These are phyloP conservation scores for Echeveria elegans DNA, from an alignment of 164 flowering plant genomes.

Conservation along the genomic window DNA sequence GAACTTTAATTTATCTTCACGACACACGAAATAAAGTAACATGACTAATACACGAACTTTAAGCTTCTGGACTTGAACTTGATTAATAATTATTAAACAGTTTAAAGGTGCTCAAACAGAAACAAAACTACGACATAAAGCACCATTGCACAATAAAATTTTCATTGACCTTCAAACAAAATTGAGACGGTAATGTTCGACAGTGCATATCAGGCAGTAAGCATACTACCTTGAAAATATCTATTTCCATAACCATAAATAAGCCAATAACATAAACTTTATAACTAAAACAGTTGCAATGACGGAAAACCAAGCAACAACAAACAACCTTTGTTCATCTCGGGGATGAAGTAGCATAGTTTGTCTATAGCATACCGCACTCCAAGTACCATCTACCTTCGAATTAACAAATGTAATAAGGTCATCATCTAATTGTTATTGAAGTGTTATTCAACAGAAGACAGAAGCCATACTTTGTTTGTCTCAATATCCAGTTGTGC, in stretches of 20 bases:
- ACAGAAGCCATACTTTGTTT: neutral
- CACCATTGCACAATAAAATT: too few species aligned
- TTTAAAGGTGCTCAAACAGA: neutral
- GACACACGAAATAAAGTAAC: neutral
- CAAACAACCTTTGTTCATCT: neutral
- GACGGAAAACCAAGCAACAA: neutral
- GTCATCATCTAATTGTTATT: neutral
- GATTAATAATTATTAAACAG: neutral
- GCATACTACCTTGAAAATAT: too few species aligned
- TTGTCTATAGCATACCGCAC: neutral
- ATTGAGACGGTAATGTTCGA: too few species aligned
- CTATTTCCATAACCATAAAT: too few species aligned
- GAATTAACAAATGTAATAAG: neutral
- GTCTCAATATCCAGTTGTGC: neutral
- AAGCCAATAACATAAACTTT: neutral
- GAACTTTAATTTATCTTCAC: neutral
- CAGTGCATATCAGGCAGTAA: too few species aligned
- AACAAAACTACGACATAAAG: neutral
- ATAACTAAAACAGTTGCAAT: neutral
- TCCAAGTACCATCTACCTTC: neutral
- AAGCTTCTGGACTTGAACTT: neutral
- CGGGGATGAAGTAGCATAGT: neutral
- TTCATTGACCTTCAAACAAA: too few species aligned
- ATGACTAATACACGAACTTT: neutral
- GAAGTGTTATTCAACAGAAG: neutral